These are phyloP conservation scores for Gloeophyllum trabeum DNA, from an alignment of 768 basidiomycete species.

Conservation along the genomic window DNA sequence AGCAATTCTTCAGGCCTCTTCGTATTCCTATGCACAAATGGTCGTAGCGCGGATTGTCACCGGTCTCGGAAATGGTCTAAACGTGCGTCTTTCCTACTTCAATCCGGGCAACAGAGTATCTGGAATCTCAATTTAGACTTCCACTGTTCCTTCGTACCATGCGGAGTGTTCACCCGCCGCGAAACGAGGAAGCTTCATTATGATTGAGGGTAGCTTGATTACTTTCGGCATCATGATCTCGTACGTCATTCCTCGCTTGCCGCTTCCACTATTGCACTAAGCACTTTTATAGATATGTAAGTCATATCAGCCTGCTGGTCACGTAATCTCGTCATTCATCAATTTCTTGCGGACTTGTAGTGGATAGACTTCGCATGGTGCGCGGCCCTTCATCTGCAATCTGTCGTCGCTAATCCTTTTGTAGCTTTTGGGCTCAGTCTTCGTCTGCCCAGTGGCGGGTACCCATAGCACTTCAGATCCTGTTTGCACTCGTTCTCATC, in stretches of 20 bases:
- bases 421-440: conserved; percentile 39
- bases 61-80: conserved; percentile 56
- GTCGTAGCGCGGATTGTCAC: conserved; percentile 50
- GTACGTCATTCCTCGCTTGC: conserved; percentile 22
- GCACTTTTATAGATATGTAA: conserved; percentile 8
- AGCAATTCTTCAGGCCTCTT: conserved; percentile 45
- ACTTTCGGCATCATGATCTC: conserved; percentile 54
- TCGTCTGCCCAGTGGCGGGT: conserved; percentile 53
- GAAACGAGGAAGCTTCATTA: conserved; percentile 47
- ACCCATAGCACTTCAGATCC: conserved; percentile 48
- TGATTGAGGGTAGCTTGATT: conserved; percentile 55
- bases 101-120: not conserved
- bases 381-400: conserved; percentile 7
- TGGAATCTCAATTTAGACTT: conserved; percentile 28
- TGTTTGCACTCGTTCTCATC: conserved; percentile 44
- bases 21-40: conserved; percentile 48
- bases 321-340: not conserved
- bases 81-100: conserved; percentile 21
- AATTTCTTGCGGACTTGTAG: conserved; percentile 18
- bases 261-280: not conserved
- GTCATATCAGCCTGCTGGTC: not conserved
- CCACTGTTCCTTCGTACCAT: conserved; percentile 54
- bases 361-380: conserved; percentile 59
- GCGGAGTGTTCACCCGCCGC: conserved; percentile 55
- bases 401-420: not conserved